These are phyloP conservation scores for Cryptococcus sp. DNA, from an alignment of 1,284 basidiomycete species.

Conservation along the genomic window DNA sequence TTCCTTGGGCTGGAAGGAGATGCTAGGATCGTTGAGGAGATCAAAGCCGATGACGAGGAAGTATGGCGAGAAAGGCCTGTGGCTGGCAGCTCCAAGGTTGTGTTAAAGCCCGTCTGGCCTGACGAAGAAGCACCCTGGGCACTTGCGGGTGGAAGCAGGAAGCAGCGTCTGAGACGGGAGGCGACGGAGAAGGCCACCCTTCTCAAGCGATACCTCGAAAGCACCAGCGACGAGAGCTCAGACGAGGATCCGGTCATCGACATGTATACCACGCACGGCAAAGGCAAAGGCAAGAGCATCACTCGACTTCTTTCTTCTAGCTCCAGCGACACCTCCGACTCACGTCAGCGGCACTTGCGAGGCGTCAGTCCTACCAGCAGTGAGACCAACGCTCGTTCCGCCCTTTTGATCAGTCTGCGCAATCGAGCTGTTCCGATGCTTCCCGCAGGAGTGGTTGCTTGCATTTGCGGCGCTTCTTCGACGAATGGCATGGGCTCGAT, in stretches of 20 bases:
- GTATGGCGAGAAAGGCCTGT: slow-evolving; percentile 28
- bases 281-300: slow-evolving; percentile 35
- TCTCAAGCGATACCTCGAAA: slow-evolving; percentile 45
- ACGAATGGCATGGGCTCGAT: slow-evolving; percentile 29
- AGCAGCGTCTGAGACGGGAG: slow-evolving; percentile 33
- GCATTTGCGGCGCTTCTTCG: slow-evolving; percentile 34
- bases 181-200: slow-evolving; percentile 34
- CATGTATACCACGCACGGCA: slow-evolving; percentile 15
- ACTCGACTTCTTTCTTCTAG: slow-evolving; percentile 20
- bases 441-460: slow-evolving; percentile 35
- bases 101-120: slow-evolving; percentile 42
- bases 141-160: slow-evolving; percentile 29
- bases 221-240: slow-evolving; percentile 42
- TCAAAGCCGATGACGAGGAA: slow-evolving; percentile 33
- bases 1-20: slow-evolving; percentile 39
- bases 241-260: slow-evolving; percentile 30
- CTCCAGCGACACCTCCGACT: slow-evolving; percentile 7
- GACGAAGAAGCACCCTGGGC: slow-evolving; percentile 45
- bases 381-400: slow-evolving; percentile 20
- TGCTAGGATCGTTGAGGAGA: slow-evolving; percentile 37
- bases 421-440: slow-evolving; percentile 23
- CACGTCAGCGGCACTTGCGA: slow-evolving; percentile 1
- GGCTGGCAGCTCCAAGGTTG: slow-evolving; percentile 22
- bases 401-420: slow-evolving; percentile 30
- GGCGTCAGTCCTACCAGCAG: slow-evolving; percentile 1